Evolutionary conservation across 805 yeast species (phyloP).

Genomic region (Candida alai): DNA sequence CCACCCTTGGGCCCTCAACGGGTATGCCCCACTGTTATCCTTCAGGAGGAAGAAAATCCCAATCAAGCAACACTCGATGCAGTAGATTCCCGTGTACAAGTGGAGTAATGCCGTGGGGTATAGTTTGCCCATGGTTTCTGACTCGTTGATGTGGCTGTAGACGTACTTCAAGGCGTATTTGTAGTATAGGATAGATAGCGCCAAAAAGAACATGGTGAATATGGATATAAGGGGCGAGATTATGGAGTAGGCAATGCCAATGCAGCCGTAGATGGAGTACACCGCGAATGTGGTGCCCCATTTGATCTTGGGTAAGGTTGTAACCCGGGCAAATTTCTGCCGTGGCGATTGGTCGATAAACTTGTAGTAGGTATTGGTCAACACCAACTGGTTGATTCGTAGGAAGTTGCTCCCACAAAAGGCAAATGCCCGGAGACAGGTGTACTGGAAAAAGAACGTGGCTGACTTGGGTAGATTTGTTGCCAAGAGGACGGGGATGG

Average conservation of each 20-base stretch:
- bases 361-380: conserved; percentile 30
- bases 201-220: conserved; percentile 53
- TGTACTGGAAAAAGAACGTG: conserved; percentile 76
- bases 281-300: conserved; percentile 84
- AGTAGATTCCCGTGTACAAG: conserved; percentile 75
- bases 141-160: conserved; percentile 45
- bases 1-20: conserved; percentile 46
- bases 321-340: conserved; percentile 42
- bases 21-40: conserved; percentile 41
- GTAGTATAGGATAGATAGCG: conserved; percentile 56
- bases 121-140: conserved; percentile 66
- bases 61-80: conserved; percentile 70
- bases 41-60: conserved; percentile 69
- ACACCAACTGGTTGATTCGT: conserved; percentile 50
- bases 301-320: conserved; percentile 42
- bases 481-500: conserved; percentile 70
- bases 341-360: conserved; percentile 60
- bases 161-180: conserved; percentile 65
- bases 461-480: conserved; percentile 81
- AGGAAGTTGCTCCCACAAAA: conserved; percentile 70
- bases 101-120: conserved; percentile 77
- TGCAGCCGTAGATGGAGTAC: conserved; percentile 71
- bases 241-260: conserved; percentile 73
- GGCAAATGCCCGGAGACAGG: conserved; percentile 70
- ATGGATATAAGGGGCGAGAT: conserved; percentile 75